A percentile compares a stretch with the other conserved stretches of the same genome.
Evolutionary conservation across 345 rosid genomes (phyloP).

Genomic region (Laguncularia racemosa): DNA sequence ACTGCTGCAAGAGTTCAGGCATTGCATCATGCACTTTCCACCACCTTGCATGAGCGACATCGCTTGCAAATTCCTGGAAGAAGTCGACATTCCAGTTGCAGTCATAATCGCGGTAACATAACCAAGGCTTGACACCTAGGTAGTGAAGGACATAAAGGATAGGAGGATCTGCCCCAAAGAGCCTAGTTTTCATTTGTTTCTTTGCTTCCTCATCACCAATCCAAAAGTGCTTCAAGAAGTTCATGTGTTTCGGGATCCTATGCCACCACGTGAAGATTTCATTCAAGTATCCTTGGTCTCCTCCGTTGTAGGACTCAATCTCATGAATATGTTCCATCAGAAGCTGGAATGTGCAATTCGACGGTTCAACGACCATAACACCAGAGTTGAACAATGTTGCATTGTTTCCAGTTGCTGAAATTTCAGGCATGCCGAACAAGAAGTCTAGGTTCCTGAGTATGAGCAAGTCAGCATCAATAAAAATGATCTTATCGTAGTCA

Average conservation of each 20-base stretch:
- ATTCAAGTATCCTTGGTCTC: conserved; percentile 78
- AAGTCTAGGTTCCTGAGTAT: conserved; percentile 84
- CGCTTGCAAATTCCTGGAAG: conserved; percentile 82
- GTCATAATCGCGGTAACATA: conserved; percentile 87
- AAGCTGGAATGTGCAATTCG: conserved; percentile 74
- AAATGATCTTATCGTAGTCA: conserved; percentile 83
- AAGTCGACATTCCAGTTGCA: conserved; percentile 92
- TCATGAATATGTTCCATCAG: conserved; percentile 79
- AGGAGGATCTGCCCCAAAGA: conserved; percentile 84
- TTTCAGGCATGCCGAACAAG: conserved; percentile 82
- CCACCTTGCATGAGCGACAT: conserved; percentile 79
- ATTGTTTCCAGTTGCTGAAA: conserved; percentile 80
- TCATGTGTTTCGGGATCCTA: conserved; percentile 78
- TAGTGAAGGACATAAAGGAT: conserved; percentile 87
- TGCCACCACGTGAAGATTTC: conserved; percentile 99
- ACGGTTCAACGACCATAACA: conserved; percentile 84
- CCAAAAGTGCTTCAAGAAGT: conserved; percentile 89
- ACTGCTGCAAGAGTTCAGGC: conserved; percentile 76
- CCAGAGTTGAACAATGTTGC: conserved; percentile 84
- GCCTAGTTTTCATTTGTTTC: conserved; percentile 56
- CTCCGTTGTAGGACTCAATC: conserved; percentile 84
- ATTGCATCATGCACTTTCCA: conserved; percentile 94
- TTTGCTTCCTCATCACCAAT: conserved; percentile 67
- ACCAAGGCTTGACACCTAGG: conserved; percentile 84
- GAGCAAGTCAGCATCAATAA: conserved; percentile 85